phyloP scores from a whole-genome alignment of 2,329 filamentous ascomycete genomes.

The Penicillium expansum region DNA sequence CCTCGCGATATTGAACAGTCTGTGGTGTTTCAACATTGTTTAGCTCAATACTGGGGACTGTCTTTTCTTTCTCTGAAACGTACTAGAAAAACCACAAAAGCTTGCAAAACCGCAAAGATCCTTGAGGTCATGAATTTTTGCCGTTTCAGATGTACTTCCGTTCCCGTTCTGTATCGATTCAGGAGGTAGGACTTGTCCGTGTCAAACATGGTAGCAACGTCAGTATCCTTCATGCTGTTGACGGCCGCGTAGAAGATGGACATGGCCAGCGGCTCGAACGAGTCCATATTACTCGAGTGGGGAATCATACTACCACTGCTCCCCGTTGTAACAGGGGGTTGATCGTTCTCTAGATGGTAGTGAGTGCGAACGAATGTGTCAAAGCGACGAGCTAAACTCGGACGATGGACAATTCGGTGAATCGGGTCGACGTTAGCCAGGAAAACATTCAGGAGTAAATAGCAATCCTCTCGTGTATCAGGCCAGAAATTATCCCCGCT shows the following conservation, averaged over 20 bases:
- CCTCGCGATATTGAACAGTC: not conserved
- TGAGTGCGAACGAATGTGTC: not conserved
- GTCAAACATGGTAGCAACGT: not conserved
- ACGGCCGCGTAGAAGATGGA: not conserved
- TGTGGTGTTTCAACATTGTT: not conserved
- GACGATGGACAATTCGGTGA: not conserved
- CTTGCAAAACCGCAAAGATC: not conserved
- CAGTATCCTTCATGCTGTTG: not conserved
- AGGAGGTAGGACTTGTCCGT: not conserved
- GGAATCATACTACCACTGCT: not conserved
- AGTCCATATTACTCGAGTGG: not conserved
- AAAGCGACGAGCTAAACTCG: not conserved
- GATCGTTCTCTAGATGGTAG: not conserved
- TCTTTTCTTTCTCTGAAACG: not conserved
- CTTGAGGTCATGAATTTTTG: not conserved
- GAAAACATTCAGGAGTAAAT: not conserved
- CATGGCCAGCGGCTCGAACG: not conserved
- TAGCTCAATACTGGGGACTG: not conserved
- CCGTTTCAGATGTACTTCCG: not conserved
- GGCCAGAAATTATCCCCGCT: not conserved
- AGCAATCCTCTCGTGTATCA: not conserved
- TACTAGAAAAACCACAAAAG: not conserved
- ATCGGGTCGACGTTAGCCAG: not conserved
- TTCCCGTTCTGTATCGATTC: not conserved
- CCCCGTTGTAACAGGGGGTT: not conserved